Base-by-base conservation (phyloP, 495 filamentous ascomycete genomes). In the Daldinia loculata region DNA sequence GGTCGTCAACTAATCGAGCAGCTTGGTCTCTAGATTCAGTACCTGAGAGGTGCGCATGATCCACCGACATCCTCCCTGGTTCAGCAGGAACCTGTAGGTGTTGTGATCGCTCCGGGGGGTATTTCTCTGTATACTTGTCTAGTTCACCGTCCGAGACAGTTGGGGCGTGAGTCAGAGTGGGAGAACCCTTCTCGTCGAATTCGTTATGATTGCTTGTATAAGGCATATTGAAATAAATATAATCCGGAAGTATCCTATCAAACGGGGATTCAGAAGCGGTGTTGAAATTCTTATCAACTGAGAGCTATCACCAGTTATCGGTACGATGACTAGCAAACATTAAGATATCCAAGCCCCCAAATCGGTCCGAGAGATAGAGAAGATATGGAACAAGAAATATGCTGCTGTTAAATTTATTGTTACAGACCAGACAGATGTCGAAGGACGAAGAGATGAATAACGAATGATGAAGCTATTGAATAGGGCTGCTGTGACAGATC, bases 1-100 rank as follows among this genome's bases (percentile, higher is more conserved):
- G 78, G 75, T 98, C 93, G 81, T 98, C 95, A 45, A 92, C 90
- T 22, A 97, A 79, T 32, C 92, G 86, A 67, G 87, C 85, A 6
- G 89, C 89, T 61, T 91, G 85, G 75, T 96, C 93, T 22, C 81
- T 72, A 8, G 80, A 75, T 48, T 75, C 70, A 56, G 66, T 62
- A 9, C 59, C 56, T 12, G 76, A 71, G 7, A 77, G 12, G 26
- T 62, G 63, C 3, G 17, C 43, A 15, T 56, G 51, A 32, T 77
- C 71, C 4, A 30, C 2, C 1, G 41, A 56, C 29, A 61, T 50
- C 30, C 60, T 60, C 15, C 67, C 60, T 17, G 57, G 14, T 12
- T 66, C 74, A 27, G 22, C 11, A 30, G 73, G 70, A 14, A 74
- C 68, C 11, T 72, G 69, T 11, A 76, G 56, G 57, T 72, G 69